Conservation (phyloP, 148 eudicot species). For the Rhododendron ovatum region DNA sequence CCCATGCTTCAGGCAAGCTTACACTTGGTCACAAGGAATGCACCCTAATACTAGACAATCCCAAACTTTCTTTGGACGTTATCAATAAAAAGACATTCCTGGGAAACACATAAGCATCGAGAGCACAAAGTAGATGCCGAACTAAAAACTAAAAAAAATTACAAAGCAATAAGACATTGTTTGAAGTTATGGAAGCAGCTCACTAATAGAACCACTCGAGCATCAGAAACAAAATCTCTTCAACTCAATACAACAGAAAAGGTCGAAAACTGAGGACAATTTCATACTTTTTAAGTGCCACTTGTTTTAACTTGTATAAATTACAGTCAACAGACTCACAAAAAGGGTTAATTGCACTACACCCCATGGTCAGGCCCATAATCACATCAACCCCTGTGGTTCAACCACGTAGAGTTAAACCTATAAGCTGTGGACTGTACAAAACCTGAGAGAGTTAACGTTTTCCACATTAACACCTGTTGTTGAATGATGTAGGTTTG, state of each 20-base stretch:
- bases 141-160: neutral
- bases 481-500: neutral
- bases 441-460: neutral
- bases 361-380: neutral
- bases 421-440: neutral
- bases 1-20: neutral
- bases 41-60: neutral
- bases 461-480: neutral
- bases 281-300: neutral
- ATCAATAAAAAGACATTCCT: neutral
- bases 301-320: neutral
- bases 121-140: neutral
- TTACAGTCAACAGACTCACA: neutral
- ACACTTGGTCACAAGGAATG: conserved; percentile 2
- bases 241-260: neutral
- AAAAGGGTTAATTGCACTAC: neutral
- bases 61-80: neutral
- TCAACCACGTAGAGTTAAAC: neutral
- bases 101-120: neutral
- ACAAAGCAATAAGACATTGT: neutral
- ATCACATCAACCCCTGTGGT: neutral
- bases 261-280: neutral
- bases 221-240: neutral
- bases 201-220: neutral
- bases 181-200: neutral